Evolutionary conservation across 2,329 filamentous ascomycete species (phyloP).

Genomic region (Cordyceps fumosorosea): DNA sequence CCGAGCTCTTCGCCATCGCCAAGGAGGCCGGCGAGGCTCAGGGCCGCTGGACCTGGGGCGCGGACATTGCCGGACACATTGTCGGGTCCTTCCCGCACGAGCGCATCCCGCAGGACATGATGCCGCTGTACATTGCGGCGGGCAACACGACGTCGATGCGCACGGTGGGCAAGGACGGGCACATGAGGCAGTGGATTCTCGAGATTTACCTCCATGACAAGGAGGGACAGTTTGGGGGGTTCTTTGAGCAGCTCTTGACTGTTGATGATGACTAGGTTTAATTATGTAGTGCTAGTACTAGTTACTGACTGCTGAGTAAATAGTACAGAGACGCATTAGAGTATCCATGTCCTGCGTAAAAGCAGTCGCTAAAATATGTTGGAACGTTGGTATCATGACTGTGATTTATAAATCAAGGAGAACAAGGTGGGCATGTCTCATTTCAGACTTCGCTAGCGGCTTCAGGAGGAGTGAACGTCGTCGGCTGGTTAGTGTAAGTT

Average conservation of each 20-base stretch:
- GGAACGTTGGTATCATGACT: neutral
- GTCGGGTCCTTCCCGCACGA: conserved; percentile 46
- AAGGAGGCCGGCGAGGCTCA: conserved; percentile 28
- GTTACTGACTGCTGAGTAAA: neutral
- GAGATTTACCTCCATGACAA: conserved; percentile 41
- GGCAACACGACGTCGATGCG: conserved; percentile 37
- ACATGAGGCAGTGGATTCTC: conserved; percentile 42
- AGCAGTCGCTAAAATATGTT: neutral
- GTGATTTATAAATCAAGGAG: neutral
- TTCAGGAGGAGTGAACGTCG: neutral
- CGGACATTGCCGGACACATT: conserved; percentile 39
- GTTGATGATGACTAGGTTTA: neutral
- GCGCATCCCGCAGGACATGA: conserved; percentile 41
- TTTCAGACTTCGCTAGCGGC: neutral
- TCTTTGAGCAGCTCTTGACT: conserved; percentile 35
- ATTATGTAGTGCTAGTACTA: neutral
- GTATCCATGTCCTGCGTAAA: neutral
- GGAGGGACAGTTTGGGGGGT: conserved; percentile 31
- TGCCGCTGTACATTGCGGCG: conserved; percentile 36
- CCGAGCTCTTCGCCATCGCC: conserved; percentile 39
- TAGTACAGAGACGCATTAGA: neutral
- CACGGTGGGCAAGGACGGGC: conserved; percentile 31
- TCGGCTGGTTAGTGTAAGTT: neutral
- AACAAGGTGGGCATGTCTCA: neutral
- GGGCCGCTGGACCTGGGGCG: conserved; percentile 38